Evolutionary conservation across 2,329 filamentous ascomycete species (phyloP), one percentile per base, ranked within the genome.

Genomic region (Cordyceps militaris): DNA sequence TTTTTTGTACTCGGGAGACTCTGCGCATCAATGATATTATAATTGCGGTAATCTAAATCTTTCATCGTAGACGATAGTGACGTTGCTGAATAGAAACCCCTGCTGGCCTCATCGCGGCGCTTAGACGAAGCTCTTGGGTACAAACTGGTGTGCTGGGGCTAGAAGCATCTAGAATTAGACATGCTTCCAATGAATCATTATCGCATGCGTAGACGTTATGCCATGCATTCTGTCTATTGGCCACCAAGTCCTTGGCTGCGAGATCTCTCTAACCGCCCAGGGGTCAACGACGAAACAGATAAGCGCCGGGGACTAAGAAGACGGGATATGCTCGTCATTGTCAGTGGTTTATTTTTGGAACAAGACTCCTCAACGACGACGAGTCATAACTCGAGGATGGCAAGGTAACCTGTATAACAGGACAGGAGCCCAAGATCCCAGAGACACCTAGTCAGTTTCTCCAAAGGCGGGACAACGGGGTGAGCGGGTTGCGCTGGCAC

Each of bases 331-430:
- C 38, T 14, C 21, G 48, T 38, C 26, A 38, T 11, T 16, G 26
- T 32, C 38, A 16, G 28, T 28, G 14, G 14, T 5, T 56, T 56
- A 56, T 48, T 56, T 55, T 56, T 47, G 53, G 53, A 56, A 46
- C 40, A 19, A 24, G 19, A 36, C 28, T 21, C 14, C 28, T 16
- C 9, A 14, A 11, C n/a, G 38, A 16, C 16, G 10, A 16, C 30
- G 6, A 24, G 26, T 21, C 32, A 38, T 28, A 19, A 19, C 28
- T 51, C 14, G 48, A n/a, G 5, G 9, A 28, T 21, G 14, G 38
- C 36, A 30, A 13, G 36, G 36, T 28, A 19, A 30, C 24, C 11
- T 38, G 14, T 40, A 40, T 38, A 51, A 19, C 32, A 51, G 16
- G 34, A 26, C 34, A n/a, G 11, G 14, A 23, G 38, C 34, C 23